Base-by-base conservation (phyloP, 208 protist genomes). In the Crithidia expoeki region DNA sequence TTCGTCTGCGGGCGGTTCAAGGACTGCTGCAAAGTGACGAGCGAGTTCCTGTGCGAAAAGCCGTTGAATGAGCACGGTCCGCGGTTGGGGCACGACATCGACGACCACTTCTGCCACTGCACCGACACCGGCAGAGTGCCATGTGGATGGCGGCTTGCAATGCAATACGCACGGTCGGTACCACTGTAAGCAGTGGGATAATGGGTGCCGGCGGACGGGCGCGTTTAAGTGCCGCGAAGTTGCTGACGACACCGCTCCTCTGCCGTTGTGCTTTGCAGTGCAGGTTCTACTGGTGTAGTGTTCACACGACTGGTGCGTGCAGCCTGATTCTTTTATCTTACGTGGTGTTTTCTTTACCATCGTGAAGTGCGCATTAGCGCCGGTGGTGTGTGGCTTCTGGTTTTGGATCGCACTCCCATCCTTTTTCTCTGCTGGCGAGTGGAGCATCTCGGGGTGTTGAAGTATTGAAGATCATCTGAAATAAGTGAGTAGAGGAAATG, bases 161-260 rank as follows among this genome's bases (percentile, higher is more conserved):
- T 56, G 51, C 51, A 56, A 56, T 14, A 5, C 51, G 14, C 51
- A 36, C 51, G n/a, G n/a, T 28, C 51, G 28, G 51, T 10, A 56
- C 28, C 21, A 56, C 51, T 56, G 51, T 28, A 56, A 32, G 23
- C 51, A 16, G 51, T 56, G 51, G 14, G 10, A 23, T 9, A 7
- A 6, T 4, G 51, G 51, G 2, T 56, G n/a, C 21, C 28, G 9
- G 28, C 23, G 32, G 51, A 56, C 51, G 28, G 28, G 11, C n/a
- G 51, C 2, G 9, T 56, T 56, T 16, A 1, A 36, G 14, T 56
- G 51, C 51, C 51, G n/a, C 51, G 28, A 56, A 17, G 4, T 2
- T 12, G 25, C 28, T 14, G 51, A 2, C 12, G 51, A 56, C 28
- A 2, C 28, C 2, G 28, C 49, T 25, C 25, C 49, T 5, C 49